phyloP scores from a whole-genome alignment of 1,139 yeast genomes.

The Candida dubliniensis region DNA sequence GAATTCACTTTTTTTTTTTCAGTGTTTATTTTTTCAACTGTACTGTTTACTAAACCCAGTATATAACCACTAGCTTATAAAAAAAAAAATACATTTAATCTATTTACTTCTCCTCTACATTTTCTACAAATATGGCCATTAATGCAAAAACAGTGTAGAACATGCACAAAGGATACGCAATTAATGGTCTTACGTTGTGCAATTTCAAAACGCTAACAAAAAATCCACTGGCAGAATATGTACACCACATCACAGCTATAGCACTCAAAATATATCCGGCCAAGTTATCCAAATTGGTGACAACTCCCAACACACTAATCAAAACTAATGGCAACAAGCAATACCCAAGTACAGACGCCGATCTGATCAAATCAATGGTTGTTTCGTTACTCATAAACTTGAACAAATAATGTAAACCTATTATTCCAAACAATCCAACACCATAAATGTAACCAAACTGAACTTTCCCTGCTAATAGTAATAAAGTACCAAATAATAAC shows the following conservation, averaged over 20 bases:
- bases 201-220: slow-evolving; percentile 83
- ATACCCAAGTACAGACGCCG: slow-evolving; percentile 92
- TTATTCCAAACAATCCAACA: slow-evolving; percentile 87
- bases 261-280: slow-evolving; percentile 72
- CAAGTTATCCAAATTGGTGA: slow-evolving; percentile 66
- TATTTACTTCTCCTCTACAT: slow-evolving; percentile 18
- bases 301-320: slow-evolving; percentile 72
- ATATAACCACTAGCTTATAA: slow-evolving; percentile 21
- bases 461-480: slow-evolving; percentile 84
- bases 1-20: background rate
- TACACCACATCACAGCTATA: slow-evolving; percentile 86
- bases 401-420: slow-evolving; percentile 79
- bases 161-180: slow-evolving; percentile 91
- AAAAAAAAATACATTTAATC: background rate
- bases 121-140: slow-evolving; percentile 88
- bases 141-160: slow-evolving; percentile 93
- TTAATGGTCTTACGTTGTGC: slow-evolving; percentile 81
- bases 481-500: slow-evolving; percentile 79
- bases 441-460: slow-evolving; percentile 98
- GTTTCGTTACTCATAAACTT: slow-evolving; percentile 72
- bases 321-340: slow-evolving; percentile 88
- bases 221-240: slow-evolving; percentile 91
- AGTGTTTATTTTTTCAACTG: slow-evolving; percentile 12
- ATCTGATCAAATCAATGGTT: slow-evolving; percentile 65
- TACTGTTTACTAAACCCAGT: slow-evolving; percentile 81